Conservation (phyloP, 179 eudicot genomes). For the Sideroxylon spinosum region DNA sequence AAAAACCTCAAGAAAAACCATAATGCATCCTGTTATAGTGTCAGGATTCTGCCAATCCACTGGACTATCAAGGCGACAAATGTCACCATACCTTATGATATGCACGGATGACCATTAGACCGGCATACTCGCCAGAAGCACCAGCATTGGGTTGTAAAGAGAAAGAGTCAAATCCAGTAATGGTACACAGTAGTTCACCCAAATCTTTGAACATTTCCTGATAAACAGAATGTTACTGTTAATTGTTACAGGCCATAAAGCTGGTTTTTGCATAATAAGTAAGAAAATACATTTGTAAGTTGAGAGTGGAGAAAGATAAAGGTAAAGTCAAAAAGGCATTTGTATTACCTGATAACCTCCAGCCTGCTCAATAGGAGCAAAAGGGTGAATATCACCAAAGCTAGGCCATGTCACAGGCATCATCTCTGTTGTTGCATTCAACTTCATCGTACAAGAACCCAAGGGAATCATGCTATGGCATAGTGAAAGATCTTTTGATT, state of each 20-base stretch:
- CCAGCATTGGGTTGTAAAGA: constrained; percentile 99
- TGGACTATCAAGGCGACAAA: background rate
- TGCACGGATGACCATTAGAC: constrained; percentile 98
- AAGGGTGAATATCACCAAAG: constrained; percentile 78
- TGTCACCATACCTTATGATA: constrained; percentile 67
- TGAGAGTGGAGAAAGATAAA: background rate
- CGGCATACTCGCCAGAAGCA: constrained; percentile 98
- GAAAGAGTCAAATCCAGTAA: constrained; percentile 95
- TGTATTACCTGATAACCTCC: constrained; percentile 72
- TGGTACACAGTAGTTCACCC: constrained; percentile 78
- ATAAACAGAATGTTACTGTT: constrained; percentile 8
- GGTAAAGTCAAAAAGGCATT: background rate
- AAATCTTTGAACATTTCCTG: constrained; percentile 90
- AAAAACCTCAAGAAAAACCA: constrained; percentile 1
- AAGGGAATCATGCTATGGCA: constrained; percentile 99
- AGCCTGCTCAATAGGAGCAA: constrained; percentile 86
- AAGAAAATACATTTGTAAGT: background rate
- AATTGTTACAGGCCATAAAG: background rate
- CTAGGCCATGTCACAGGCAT: constrained; percentile 95
- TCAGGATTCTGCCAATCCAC: background rate
- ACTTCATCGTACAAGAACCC: constrained; percentile 97
- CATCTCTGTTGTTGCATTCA: constrained; percentile 97
- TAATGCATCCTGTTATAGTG: too few species aligned
- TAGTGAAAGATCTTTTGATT: constrained; percentile 82
- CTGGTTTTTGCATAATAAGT: background rate